phyloP scores from a whole-genome alignment of 2,329 filamentous ascomycete genomes.

The Epichloe festucae region DNA sequence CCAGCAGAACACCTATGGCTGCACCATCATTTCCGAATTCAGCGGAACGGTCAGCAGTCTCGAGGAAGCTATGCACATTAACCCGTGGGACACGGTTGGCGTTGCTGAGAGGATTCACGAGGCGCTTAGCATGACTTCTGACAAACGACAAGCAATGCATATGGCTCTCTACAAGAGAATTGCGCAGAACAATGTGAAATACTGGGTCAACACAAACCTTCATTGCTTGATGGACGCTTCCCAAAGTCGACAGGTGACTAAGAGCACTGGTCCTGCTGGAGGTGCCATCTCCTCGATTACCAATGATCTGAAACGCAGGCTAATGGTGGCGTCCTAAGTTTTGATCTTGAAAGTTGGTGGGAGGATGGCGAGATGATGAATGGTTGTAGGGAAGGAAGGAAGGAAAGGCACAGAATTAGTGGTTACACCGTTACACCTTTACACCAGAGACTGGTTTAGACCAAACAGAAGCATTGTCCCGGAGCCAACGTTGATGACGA shows the following conservation, averaged over 20 bases:
- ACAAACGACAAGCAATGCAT: slow-evolving; percentile 33
- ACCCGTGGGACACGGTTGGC: slow-evolving; percentile 79
- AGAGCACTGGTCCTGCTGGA: not conserved
- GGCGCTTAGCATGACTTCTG: slow-evolving; percentile 61
- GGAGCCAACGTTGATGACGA: too few species aligned
- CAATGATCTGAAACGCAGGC: not conserved
- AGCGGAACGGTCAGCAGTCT: slow-evolving; percentile 83
- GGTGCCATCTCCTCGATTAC: not conserved
- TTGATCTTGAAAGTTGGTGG: not conserved
- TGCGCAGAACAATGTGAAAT: slow-evolving; percentile 1
- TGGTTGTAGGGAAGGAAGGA: not conserved
- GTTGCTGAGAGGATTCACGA: slow-evolving; percentile 73
- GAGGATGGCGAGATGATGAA: not conserved
- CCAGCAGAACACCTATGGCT: slow-evolving; percentile 74
- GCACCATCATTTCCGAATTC: slow-evolving; percentile 92
- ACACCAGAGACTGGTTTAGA: too few species aligned
- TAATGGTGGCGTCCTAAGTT: not conserved
- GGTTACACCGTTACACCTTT: too few species aligned
- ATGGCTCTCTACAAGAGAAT: slow-evolving; percentile 4
- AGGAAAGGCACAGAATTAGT: not conserved
- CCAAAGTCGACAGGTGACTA: not conserved
- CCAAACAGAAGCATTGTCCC: too few species aligned
- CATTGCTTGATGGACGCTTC: slow-evolving; percentile 1
- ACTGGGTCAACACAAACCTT: slow-evolving; percentile 2
- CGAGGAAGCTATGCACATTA: slow-evolving; percentile 79